phyloP scores from a whole-genome alignment of 2,329 filamentous ascomycete species.

The Neonectria punicea region DNA sequence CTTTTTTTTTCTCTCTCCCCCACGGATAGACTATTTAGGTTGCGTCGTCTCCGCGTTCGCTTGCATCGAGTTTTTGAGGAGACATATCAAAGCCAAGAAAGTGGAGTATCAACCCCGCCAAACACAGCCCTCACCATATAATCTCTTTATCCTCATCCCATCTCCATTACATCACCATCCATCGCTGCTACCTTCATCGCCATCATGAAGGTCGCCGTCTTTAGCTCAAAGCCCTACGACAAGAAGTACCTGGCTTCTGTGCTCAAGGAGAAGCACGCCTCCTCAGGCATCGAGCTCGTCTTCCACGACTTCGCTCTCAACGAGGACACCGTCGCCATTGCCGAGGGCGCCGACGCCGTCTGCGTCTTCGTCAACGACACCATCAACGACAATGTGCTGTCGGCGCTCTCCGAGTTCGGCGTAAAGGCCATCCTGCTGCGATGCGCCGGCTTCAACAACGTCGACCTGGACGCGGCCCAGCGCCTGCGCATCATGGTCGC shows the following conservation, averaged over 20 bases:
- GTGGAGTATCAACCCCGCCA: conserved; percentile 40
- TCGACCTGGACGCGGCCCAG: conserved; percentile 68
- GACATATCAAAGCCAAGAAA: conserved; percentile 23
- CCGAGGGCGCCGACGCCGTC: conserved; percentile 63
- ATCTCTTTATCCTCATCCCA: not conserved
- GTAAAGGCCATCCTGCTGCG: conserved; percentile 70
- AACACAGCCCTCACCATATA: conserved; percentile 20
- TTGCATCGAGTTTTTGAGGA: not conserved
- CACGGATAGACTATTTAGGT: conserved; percentile 17
- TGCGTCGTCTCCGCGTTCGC: not conserved
- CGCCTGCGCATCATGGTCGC: conserved; percentile 68
- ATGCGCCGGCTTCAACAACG: conserved; percentile 76
- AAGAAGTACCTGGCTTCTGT: conserved; percentile 62
- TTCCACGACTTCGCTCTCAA: conserved; percentile 69
- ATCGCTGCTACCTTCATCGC: not conserved
- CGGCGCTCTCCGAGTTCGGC: conserved; percentile 59
- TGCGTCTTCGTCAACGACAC: conserved; percentile 77
- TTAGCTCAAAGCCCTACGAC: conserved; percentile 73
- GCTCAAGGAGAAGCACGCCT: conserved; percentile 47
- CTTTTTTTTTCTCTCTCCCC: not conserved
- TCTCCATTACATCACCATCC: not conserved
- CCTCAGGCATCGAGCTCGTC: conserved; percentile 57
- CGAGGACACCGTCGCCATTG: conserved; percentile 65
- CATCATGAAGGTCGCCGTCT: conserved; percentile 69
- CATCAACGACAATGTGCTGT: conserved; percentile 62